phyloP scores from a whole-genome alignment of 2,329 filamentous ascomycete species.

The Diplodia intermedia region DNA sequence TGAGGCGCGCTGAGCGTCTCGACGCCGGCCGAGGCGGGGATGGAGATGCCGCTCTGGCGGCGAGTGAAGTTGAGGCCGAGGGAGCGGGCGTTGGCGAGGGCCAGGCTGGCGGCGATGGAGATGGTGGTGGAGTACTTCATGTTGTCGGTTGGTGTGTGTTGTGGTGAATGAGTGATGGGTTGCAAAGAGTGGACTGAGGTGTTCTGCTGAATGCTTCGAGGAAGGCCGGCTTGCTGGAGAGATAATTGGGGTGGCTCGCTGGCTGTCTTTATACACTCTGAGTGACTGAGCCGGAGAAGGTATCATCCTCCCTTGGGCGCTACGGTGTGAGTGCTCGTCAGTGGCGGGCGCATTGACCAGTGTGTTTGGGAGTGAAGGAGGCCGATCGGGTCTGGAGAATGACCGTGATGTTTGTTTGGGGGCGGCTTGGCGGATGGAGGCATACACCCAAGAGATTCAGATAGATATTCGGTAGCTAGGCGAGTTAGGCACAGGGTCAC shows the following conservation, averaged over 20 bases:
- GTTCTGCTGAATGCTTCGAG: slow-evolving; percentile 12
- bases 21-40: slow-evolving; percentile 25
- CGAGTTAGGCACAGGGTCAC: neutral
- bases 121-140: slow-evolving; percentile 26
- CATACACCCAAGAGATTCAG: slow-evolving; percentile 23
- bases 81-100: slow-evolving; percentile 28
- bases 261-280: slow-evolving; percentile 10
- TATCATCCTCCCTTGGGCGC: neutral
- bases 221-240: slow-evolving; percentile 25
- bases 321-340: neutral
- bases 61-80: slow-evolving; percentile 8
- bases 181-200: slow-evolving; percentile 10
- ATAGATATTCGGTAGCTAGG: slow-evolving; percentile 16
- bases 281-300: neutral
- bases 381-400: slow-evolving; percentile 1
- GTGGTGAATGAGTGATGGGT: neutral
- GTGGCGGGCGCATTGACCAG: slow-evolving; percentile 1
- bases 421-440: slow-evolving; percentile 13
- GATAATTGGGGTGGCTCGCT: neutral
- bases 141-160: neutral
- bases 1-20: slow-evolving; percentile 27
- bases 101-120: slow-evolving; percentile 15
- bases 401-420: slow-evolving; percentile 7
- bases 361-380: slow-evolving; percentile 8
- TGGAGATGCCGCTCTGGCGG: slow-evolving; percentile 35